These are phyloP conservation scores for Tetracladium setigerum DNA, from an alignment of 495 filamentous ascomycete species.

Conservation along the genomic window DNA sequence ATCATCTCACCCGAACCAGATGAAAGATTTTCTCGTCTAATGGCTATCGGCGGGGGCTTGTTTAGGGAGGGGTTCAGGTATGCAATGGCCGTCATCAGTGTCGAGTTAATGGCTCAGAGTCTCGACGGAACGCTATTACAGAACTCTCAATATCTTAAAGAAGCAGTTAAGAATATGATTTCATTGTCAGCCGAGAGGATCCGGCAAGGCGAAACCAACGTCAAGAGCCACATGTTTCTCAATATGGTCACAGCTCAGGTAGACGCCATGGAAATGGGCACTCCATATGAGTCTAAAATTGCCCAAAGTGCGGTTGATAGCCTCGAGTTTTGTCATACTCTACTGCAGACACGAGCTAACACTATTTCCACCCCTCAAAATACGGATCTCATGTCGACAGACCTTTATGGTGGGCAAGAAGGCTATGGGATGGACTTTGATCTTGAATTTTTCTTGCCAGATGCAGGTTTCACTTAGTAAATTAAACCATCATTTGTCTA, in stretches of 20 bases:
- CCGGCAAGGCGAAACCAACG: conserved; percentile 40
- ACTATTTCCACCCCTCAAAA: too few relatives aligned
- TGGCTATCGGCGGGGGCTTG: conserved; percentile 37
- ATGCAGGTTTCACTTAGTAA: too few relatives aligned
- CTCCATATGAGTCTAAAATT: too few relatives aligned
- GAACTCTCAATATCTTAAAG: conserved; percentile 25
- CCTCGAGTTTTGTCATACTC: too few relatives aligned
- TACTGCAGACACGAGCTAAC: too few relatives aligned
- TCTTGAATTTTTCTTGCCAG: too few relatives aligned
- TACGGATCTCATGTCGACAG: too few relatives aligned
- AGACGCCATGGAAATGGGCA: conserved; percentile 27
- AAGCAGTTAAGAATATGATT: conserved; percentile 27
- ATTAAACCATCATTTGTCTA: too few relatives aligned
- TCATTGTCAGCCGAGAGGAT: conserved; percentile 32
- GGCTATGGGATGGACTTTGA: too few relatives aligned
- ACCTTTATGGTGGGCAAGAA: too few relatives aligned
- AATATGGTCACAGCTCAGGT: conserved; percentile 35
- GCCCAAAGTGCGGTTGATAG: too few relatives aligned
- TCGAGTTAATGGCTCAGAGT: conserved; percentile 30
- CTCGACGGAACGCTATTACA: conserved; percentile 24
- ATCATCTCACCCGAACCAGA: conserved; percentile 39
- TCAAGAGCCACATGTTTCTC: conserved; percentile 40
- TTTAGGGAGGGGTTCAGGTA: conserved; percentile 38
- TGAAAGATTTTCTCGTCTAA: conserved; percentile 31
- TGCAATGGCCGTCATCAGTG: conserved; percentile 25